Evolutionary conservation across 768 basidiomycete species (phyloP).

Genomic region (Tremella yokohamensis): DNA sequence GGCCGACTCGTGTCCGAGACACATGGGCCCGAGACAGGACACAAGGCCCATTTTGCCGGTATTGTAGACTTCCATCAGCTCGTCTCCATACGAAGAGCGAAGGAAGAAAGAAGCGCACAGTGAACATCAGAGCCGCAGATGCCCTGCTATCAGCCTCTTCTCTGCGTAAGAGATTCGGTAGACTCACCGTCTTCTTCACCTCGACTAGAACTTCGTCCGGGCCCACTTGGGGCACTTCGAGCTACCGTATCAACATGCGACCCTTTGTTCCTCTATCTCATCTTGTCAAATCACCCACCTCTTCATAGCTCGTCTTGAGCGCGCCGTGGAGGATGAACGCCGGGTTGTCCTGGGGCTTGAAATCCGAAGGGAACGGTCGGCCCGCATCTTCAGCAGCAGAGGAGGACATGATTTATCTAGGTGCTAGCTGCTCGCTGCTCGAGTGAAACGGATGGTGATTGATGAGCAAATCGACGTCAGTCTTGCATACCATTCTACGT

Average conservation of each 20-base stretch:
- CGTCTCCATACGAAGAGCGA: not conserved
- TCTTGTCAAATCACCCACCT: slow-evolving; percentile 20
- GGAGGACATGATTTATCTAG: too few relatives aligned
- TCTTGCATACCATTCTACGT: too few relatives aligned
- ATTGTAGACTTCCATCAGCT: slow-evolving; percentile 61
- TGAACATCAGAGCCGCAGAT: slow-evolving; percentile 77
- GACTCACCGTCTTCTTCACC: slow-evolving; percentile 81
- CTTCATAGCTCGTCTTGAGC: slow-evolving; percentile 33
- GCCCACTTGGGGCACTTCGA: slow-evolving; percentile 50
- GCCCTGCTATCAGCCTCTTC: slow-evolving; percentile 52
- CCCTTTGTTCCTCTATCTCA: not conserved
- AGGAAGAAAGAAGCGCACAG: slow-evolving; percentile 13
- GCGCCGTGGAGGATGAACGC: slow-evolving; percentile 44
- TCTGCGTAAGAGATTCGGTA: not conserved
- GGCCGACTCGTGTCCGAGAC: slow-evolving; percentile 89
- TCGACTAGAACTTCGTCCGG: slow-evolving; percentile 77
- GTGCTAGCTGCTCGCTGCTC: too few relatives aligned
- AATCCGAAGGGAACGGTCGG: slow-evolving; percentile 14
- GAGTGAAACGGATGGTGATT: too few relatives aligned
- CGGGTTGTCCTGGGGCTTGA: slow-evolving; percentile 39
- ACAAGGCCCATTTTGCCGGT: slow-evolving; percentile 65
- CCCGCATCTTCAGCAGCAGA: not conserved
- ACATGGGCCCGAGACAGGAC: slow-evolving; percentile 55
- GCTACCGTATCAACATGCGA: slow-evolving; percentile 18
- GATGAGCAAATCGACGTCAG: too few relatives aligned